Evolutionary conservation across 805 yeast genomes (phyloP).

Genomic region (Barnettozyma pratensis): DNA sequence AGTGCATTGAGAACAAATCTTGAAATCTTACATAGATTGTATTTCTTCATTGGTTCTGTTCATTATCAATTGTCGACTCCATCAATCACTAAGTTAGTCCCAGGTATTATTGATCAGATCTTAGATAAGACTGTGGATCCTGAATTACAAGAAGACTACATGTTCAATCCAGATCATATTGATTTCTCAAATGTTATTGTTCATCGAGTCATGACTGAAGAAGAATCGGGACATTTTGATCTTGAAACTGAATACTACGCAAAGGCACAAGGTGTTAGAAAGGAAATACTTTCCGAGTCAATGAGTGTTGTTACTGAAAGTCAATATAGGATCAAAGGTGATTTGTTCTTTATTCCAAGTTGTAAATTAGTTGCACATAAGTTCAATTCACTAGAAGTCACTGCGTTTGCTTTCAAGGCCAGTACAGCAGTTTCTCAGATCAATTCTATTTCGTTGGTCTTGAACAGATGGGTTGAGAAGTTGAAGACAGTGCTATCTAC

Average conservation of each 20-base stretch:
- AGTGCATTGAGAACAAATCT: slow-evolving; percentile 36
- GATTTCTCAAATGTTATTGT: slow-evolving; percentile 24
- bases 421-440: slow-evolving; percentile 29
- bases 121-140: slow-evolving; percentile 12
- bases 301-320: slow-evolving; percentile 16
- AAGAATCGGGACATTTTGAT: slow-evolving; percentile 34
- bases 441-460: slow-evolving; percentile 44
- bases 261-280: slow-evolving; percentile 58
- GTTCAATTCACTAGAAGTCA: too few species aligned
- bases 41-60: slow-evolving; percentile 72
- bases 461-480: slow-evolving; percentile 48
- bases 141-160: slow-evolving; percentile 1
- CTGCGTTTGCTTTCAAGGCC: slow-evolving; percentile 10
- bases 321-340: not conserved
- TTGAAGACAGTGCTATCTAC: slow-evolving; percentile 38
- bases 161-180: slow-evolving; percentile 5
- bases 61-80: slow-evolving; percentile 51
- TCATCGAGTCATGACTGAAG: slow-evolving; percentile 18
- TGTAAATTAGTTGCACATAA: too few species aligned
- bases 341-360: too few species aligned
- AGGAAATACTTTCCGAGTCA: slow-evolving; percentile 39
- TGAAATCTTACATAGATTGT: slow-evolving; percentile 68
- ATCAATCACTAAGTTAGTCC: slow-evolving; percentile 22
- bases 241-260: slow-evolving; percentile 50
- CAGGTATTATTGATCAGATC: slow-evolving; percentile 18